phyloP scores from a whole-genome alignment of 202 grass and related monocot genomes.

The Setaria viridis region DNA sequence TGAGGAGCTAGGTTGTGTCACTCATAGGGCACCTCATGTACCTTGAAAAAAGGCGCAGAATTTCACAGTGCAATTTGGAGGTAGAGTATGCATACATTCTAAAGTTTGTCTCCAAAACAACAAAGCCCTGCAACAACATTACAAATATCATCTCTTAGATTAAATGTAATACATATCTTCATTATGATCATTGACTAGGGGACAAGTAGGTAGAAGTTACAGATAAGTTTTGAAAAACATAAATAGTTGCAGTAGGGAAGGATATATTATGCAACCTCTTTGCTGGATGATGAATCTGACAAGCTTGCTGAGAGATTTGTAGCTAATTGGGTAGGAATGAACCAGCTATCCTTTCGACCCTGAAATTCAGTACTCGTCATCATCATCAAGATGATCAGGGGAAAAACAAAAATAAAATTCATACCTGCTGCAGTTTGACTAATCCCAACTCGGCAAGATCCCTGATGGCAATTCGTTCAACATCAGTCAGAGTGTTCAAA shows the following conservation, averaged over 20 bases:
- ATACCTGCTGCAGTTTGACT: conserved; percentile 91
- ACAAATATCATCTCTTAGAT: conserved; percentile 19
- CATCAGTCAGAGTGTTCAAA: conserved; percentile 81
- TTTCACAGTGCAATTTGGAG: conserved; percentile 94
- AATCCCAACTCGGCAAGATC: conserved; percentile 86
- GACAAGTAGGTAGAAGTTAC: conserved; percentile 4
- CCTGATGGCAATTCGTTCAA: conserved; percentile 79
- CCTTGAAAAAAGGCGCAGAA: conserved; percentile 95
- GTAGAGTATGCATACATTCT: conserved; percentile 93
- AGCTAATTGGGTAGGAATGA: conserved; percentile 96
- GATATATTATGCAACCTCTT: conserved; percentile 68
- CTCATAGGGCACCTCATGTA: conserved; percentile 40
- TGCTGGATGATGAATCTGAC: conserved; percentile 77
- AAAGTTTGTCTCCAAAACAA: conserved; percentile 97
- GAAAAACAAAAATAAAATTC: neutral
- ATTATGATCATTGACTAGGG: conserved; percentile 11
- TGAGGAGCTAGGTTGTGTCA: conserved; percentile 1
- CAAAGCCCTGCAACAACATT: conserved; percentile 72
- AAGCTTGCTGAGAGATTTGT: conserved; percentile 92
- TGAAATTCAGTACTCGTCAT: conserved; percentile 33
- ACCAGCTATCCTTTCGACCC: conserved; percentile 93
- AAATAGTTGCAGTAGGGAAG: conserved; percentile 32
- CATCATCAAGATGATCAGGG: neutral
- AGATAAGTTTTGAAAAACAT: conserved; percentile 10
- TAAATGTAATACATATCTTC: conserved; percentile 13